phyloP scores from a whole-genome alignment of 225 moss, liverwort and hornwort genomes.

The Asterella californica region DNA sequence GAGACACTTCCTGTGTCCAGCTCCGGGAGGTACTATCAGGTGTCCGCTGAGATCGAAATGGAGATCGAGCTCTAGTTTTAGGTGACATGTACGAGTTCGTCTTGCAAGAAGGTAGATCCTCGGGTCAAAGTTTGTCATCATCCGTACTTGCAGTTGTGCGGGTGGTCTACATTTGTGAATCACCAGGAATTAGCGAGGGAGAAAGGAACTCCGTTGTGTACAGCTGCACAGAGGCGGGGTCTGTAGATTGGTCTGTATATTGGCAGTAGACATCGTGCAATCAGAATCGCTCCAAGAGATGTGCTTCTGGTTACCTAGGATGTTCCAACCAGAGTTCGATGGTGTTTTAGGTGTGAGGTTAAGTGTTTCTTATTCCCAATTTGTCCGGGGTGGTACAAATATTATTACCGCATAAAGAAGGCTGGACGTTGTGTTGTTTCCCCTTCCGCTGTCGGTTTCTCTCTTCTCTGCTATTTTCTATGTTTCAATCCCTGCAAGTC shows the following conservation, averaged over 20 bases:
- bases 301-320: slow-evolving; percentile 1
- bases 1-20: background rate
- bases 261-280: slow-evolving; percentile 7
- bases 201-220: slow-evolving; percentile 1
- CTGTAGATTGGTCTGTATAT: background rate
- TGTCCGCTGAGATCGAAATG: background rate
- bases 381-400: background rate
- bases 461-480: too few species aligned
- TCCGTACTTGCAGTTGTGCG: background rate
- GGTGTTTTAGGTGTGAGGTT: background rate
- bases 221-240: background rate
- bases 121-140: background rate
- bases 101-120: slow-evolving; percentile 1
- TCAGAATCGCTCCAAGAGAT: background rate
- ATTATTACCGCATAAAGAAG: too few species aligned
- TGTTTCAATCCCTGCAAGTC: too few species aligned
- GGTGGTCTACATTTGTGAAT: slow-evolving; percentile 5
- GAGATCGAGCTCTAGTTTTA: background rate
- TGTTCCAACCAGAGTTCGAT: background rate
- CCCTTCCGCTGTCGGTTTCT: too few species aligned
- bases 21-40: background rate
- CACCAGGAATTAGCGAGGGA: background rate
- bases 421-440: too few species aligned
- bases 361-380: background rate
- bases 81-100: slow-evolving; percentile 1